Percentiles rank a stretch among this genome's conserved stretches.
These are phyloP conservation scores for Rubroboletus satanas DNA, from an alignment of 768 basidiomycete genomes.

Conservation along the genomic window DNA sequence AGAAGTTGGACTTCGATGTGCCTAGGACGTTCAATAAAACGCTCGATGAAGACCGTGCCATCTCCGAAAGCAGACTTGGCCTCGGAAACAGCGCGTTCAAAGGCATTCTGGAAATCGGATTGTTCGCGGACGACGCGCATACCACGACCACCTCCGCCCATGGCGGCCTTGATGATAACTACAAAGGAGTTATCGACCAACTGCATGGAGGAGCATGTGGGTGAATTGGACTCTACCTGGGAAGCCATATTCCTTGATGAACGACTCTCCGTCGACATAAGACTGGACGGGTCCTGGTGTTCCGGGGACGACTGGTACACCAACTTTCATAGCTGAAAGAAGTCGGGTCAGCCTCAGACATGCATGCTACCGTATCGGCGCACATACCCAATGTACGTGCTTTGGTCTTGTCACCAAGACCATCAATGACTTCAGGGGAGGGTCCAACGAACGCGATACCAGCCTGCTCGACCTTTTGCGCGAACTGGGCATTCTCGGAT, in stretches of 20 bases:
- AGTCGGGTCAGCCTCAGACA: background rate
- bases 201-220: background rate
- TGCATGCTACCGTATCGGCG: background rate
- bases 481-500: slow-evolving; percentile 94
- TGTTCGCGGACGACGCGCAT: slow-evolving; percentile 98
- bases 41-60: slow-evolving; percentile 98
- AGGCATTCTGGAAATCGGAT: slow-evolving; percentile 83
- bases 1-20: slow-evolving; percentile 98
- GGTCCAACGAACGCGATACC: slow-evolving; percentile 97
- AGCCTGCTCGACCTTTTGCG: slow-evolving; percentile 96
- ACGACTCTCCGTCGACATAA: slow-evolving; percentile 77
- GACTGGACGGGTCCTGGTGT: slow-evolving; percentile 89
- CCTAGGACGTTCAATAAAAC: slow-evolving; percentile 92
- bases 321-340: slow-evolving; percentile 72
- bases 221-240: slow-evolving; percentile 52
- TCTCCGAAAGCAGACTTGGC: slow-evolving; percentile 97
- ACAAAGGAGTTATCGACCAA: slow-evolving; percentile 14
- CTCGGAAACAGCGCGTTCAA: slow-evolving; percentile 90
- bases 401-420: slow-evolving; percentile 98
- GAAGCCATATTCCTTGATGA: slow-evolving; percentile 95
- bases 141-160: slow-evolving; percentile 98
- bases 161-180: slow-evolving; percentile 99
- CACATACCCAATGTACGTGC: slow-evolving; percentile 77
- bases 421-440: slow-evolving; percentile 92
- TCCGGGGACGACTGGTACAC: slow-evolving; percentile 96